These are phyloP conservation scores for Peniophora sp. DNA, from an alignment of 1,284 basidiomycete species.

Conservation along the genomic window DNA sequence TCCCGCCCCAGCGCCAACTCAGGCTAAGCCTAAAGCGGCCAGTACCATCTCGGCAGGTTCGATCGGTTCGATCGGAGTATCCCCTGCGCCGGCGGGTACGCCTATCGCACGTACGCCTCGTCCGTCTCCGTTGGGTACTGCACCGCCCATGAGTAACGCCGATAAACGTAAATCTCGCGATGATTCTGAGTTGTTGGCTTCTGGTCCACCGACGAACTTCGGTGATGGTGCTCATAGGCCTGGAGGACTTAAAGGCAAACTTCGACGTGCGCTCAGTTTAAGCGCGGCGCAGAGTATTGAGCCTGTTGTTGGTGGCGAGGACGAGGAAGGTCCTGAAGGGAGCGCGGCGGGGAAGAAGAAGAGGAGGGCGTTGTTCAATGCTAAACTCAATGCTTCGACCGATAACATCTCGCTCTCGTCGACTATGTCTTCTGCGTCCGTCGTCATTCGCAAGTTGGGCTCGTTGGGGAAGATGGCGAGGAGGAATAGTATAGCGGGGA, in stretches of 20 bases:
- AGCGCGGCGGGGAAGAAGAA: constrained; percentile 52
- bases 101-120: constrained; percentile 51
- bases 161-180: constrained; percentile 75
- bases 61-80: too few species aligned
- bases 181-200: constrained; percentile 57
- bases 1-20: too few species aligned
- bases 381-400: constrained; percentile 86
- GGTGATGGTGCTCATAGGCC: constrained; percentile 15
- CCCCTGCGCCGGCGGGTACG: constrained; percentile 19
- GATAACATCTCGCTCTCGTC: constrained; percentile 97
- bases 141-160: constrained; percentile 35
- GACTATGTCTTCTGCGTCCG: constrained; percentile 92
- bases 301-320: constrained; percentile 37
- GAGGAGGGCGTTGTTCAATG: constrained; percentile 74
- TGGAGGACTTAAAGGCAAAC: constrained; percentile 65
- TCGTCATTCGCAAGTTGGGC: constrained; percentile 97
- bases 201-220: constrained; percentile 29
- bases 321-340: constrained; percentile 23
- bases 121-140: constrained; percentile 74
- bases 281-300: constrained; percentile 58
- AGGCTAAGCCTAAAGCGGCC: too few species aligned
- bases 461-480: constrained; percentile 89
- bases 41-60: constrained; percentile 23
- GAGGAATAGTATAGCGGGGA: constrained; percentile 84
- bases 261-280: constrained; percentile 69